Evolutionary conservation across 306 rosid species (phyloP).

Genomic region (Parietaria judaica): DNA sequence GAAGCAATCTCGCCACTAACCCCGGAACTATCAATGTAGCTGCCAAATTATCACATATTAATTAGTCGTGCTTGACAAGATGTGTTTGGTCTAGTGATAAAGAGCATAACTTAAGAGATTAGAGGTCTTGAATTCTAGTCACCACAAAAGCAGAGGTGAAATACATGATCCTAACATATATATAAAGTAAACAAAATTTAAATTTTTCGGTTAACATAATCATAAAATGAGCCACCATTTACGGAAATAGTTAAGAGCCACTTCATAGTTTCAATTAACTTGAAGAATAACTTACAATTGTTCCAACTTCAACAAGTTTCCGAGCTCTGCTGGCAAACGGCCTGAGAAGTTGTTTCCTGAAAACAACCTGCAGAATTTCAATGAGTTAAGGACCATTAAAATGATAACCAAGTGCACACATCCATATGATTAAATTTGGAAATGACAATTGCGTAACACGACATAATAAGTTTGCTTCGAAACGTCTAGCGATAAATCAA

Average conservation of each 20-base stretch:
- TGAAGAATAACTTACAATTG: conserved; percentile 38
- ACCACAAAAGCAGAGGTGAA: too few relatives aligned
- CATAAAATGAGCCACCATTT: too few relatives aligned
- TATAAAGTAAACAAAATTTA: too few relatives aligned
- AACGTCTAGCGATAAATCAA: too few relatives aligned
- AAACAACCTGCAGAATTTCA: conserved; percentile 23
- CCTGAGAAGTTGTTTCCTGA: conserved; percentile 60
- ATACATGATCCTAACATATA: too few relatives aligned
- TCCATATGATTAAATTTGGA: not conserved
- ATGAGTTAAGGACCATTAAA: not conserved
- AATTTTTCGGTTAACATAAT: too few relatives aligned
- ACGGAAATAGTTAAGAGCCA: too few relatives aligned
- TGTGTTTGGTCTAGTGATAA: not conserved
- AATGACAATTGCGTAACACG: not conserved
- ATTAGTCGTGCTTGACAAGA: not conserved
- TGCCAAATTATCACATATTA: conserved; percentile 21
- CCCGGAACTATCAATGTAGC: conserved; percentile 67
- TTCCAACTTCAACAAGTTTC: conserved; percentile 39
- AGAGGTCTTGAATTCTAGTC: too few relatives aligned
- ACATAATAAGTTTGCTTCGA: not conserved
- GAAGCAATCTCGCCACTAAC: conserved; percentile 63
- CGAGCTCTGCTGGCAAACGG: conserved; percentile 62
- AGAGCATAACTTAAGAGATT: not conserved
- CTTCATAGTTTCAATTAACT: not conserved
- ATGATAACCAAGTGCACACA: too few relatives aligned